Evolutionary conservation across 148 eudicot genomes (phyloP).

Genomic region (Diospyros lotus): DNA sequence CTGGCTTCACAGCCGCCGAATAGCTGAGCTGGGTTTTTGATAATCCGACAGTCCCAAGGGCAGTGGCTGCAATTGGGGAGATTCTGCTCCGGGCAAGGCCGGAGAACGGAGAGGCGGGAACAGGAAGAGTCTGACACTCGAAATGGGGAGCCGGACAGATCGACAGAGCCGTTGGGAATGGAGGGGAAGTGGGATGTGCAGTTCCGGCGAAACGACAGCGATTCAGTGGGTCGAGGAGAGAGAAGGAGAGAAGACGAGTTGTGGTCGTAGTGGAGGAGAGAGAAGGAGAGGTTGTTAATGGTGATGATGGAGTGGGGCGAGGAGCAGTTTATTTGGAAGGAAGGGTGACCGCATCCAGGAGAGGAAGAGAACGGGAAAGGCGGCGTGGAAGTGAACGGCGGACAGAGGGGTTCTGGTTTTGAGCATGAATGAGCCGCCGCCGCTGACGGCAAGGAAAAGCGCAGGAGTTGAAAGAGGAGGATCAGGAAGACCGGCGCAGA

Average conservation of each 20-base stretch:
- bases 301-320: conserved; percentile 31
- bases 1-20: conserved; percentile 35
- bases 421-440: conserved; percentile 18
- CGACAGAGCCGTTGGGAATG: conserved; percentile 41
- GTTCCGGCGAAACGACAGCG: conserved; percentile 6
- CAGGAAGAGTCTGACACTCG: conserved; percentile 49
- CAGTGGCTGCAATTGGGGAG: conserved; percentile 54
- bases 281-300: conserved; percentile 48
- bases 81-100: conserved; percentile 40
- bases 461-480: not conserved
- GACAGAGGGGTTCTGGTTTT: conserved; percentile 27
- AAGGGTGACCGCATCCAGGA: conserved; percentile 67
- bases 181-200: conserved; percentile 18
- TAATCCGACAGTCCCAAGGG: conserved; percentile 52
- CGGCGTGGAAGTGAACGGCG: conserved; percentile 48
- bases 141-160: conserved; percentile 50
- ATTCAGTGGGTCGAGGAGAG: conserved; percentile 23
- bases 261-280: conserved; percentile 41
- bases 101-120: conserved; percentile 48
- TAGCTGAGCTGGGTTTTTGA: conserved; percentile 42
- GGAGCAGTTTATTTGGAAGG: conserved; percentile 39
- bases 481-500: conserved; percentile 9
- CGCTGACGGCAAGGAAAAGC: not conserved
- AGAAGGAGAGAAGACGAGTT: conserved; percentile 37
- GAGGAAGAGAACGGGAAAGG: conserved; percentile 54